Evolutionary conservation across 768 basidiomycete species (phyloP), one percentile per base, ranked within the genome.

Genomic region (Podaxis rugospora): DNA sequence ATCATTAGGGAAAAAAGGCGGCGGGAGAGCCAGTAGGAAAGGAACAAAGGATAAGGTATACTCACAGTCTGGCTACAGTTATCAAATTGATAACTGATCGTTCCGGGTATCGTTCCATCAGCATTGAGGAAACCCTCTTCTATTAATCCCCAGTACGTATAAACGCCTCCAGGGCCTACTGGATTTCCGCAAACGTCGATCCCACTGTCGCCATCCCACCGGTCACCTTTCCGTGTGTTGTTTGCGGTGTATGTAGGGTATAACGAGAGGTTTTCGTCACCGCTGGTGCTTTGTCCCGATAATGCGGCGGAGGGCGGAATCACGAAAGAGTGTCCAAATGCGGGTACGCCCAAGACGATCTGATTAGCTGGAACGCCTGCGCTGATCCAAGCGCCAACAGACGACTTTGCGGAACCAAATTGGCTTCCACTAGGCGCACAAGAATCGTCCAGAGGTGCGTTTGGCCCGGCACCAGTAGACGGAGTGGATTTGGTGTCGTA

Each of bases 291-390:
- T 61, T 67, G 21, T 66, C 68, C 23, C 67, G 68, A 62, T 61
- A 80, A 66, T 0, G 83, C 83, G 37, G 73, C 64, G 18, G 61
- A 65, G 14, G 66, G 63, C 3, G 69, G 50, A 6, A 78, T 67
- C 40, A 83, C 78, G 78, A 78, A 95, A 21, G 91, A 85, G 73
- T 93, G 93, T 0, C 92, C 92, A 72, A 93, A 96, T 16, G 88
- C 76, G 11, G 94, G 84, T 0, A 96, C 86, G 56, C 94, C 95
- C 5, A 98, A 83, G 28, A 93, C 84, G 60, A 96, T 87, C 75
- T 78, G 71, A 64, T 80, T 72, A 6, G 79, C 73, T 16, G 93
- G 89, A 74, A 98, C 87, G 10, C 91, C 90, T 40, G 93, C 93
- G 0, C 68, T 65, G 0, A 79, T 83, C 95, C 95, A 97, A 2